These are phyloP conservation scores for Aspergillus tamarii DNA, from an alignment of 2,329 filamentous ascomycete species.

Conservation along the genomic window DNA sequence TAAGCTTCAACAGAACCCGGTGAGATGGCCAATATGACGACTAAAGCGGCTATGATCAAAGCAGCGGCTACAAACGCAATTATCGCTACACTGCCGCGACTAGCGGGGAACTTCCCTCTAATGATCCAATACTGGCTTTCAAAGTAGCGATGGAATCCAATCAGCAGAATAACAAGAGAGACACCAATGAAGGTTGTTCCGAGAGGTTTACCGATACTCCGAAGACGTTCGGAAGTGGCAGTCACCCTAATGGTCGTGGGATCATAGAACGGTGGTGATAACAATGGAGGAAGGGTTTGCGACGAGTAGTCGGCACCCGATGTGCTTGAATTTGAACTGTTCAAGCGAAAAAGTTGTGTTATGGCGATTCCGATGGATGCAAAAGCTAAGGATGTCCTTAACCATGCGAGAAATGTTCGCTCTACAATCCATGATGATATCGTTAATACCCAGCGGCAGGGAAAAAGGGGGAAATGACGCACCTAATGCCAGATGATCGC, in stretches of 20 bases:
- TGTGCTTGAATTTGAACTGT: slow-evolving; percentile 46
- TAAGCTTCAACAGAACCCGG: slow-evolving; percentile 42
- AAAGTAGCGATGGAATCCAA: slow-evolving; percentile 69
- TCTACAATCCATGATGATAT: slow-evolving; percentile 45
- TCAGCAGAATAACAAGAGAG: slow-evolving; percentile 61
- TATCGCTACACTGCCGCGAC: slow-evolving; percentile 63
- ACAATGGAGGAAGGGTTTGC: slow-evolving; percentile 23
- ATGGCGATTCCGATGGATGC: slow-evolving; percentile 68
- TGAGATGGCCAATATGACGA: slow-evolving; percentile 62
- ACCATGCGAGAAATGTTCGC: slow-evolving; percentile 70
- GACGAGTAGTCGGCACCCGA: slow-evolving; percentile 14
- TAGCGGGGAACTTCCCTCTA: slow-evolving; percentile 67
- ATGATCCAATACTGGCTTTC: slow-evolving; percentile 70
- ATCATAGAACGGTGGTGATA: slow-evolving; percentile 25
- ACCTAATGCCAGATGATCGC: slow-evolving; percentile 68
- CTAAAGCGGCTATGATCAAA: slow-evolving; percentile 62
- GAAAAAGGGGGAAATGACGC: slow-evolving; percentile 26
- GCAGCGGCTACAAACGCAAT: slow-evolving; percentile 58
- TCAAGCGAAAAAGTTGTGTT: slow-evolving; percentile 68
- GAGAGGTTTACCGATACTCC: slow-evolving; percentile 62
- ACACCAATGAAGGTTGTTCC: slow-evolving; percentile 68
- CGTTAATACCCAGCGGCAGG: neutral
- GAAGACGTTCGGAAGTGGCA: slow-evolving; percentile 36
- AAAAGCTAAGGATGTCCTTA: slow-evolving; percentile 67
- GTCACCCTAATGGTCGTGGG: slow-evolving; percentile 21